These are phyloP conservation scores for Cystoderma amianthinum DNA, from an alignment of 768 basidiomycete species.

Conservation along the genomic window DNA sequence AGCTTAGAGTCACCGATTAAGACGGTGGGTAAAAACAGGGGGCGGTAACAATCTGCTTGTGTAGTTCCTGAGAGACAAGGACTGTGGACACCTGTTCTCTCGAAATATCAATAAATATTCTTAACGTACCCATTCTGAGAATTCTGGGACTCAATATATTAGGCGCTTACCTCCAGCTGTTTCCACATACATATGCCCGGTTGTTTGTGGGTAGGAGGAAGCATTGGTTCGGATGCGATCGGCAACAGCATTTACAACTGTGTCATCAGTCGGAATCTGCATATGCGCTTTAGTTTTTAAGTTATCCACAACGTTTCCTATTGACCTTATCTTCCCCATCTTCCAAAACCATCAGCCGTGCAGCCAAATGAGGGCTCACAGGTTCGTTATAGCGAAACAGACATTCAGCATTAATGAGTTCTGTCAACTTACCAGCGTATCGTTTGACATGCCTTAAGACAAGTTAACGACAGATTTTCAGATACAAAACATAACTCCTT, in stretches of 20 bases:
- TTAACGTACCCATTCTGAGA: neutral
- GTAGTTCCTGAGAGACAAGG: conserved; percentile 78
- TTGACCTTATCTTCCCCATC: conserved; percentile 21
- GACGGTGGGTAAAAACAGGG: conserved; percentile 81
- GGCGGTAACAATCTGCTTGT: conserved; percentile 81
- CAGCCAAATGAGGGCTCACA: conserved; percentile 91
- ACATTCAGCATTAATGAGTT: conserved; percentile 54
- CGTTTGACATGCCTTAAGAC: conserved; percentile 57
- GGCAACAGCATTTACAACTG: conserved; percentile 59
- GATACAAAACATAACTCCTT: conserved; percentile 9
- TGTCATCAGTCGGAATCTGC: conserved; percentile 57
- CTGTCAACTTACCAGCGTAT: conserved; percentile 32
- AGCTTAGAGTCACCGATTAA: conserved; percentile 85
- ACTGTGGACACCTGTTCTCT: conserved; percentile 80
- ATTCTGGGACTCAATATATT: neutral
- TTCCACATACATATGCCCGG: conserved; percentile 75
- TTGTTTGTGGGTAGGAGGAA: conserved; percentile 10
- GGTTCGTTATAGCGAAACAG: conserved; percentile 83
- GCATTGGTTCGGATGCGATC: conserved; percentile 55
- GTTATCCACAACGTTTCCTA: neutral
- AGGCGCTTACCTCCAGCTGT: conserved; percentile 86
- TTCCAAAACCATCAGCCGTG: conserved; percentile 32
- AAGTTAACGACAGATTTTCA: conserved; percentile 1
- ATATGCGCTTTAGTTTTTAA: neutral
- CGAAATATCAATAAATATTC: neutral